phyloP scores from a whole-genome alignment of 495 filamentous ascomycete species.

The Astrothelium subdiscretum region DNA sequence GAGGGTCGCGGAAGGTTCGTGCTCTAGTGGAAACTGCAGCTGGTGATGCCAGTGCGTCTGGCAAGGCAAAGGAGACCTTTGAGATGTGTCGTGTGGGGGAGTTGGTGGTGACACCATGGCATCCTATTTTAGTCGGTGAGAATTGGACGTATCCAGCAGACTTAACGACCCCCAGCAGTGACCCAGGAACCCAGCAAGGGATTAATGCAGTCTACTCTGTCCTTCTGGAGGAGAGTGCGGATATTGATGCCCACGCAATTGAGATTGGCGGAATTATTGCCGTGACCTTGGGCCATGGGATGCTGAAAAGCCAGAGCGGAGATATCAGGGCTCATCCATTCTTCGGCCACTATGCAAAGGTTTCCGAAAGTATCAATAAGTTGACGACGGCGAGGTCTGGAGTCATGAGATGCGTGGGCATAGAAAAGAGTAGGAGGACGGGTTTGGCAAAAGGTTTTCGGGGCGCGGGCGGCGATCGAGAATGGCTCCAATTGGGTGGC shows the following conservation, averaged over 20 bases:
- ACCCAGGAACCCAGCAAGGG: neutral
- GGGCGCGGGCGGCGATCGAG: neutral
- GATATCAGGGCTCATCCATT: conserved; percentile 4
- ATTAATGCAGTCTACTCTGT: conserved; percentile 1
- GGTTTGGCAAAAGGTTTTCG: neutral
- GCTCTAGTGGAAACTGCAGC: neutral
- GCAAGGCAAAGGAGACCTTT: neutral
- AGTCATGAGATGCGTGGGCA: neutral
- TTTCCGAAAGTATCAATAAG: neutral
- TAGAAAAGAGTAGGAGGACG: neutral
- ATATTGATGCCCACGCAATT: conserved; percentile 5
- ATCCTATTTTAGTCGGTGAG: neutral
- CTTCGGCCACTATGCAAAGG: neutral
- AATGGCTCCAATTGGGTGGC: neutral
- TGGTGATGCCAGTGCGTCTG: neutral
- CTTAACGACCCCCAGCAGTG: neutral
- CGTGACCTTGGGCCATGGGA: conserved; percentile 5
- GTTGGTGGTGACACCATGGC: conserved; percentile 4
- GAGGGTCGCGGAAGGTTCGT: neutral
- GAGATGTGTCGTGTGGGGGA: neutral
- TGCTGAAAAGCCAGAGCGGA: neutral
- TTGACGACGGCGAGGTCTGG: neutral
- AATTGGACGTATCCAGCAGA: conserved; percentile 2
- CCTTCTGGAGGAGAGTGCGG: neutral
- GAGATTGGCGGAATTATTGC: neutral